Evolutionary conservation across 2,329 filamentous ascomycete genomes (phyloP), one percentile per base, ranked within the genome.

Genomic region (Alternaria viburni): DNA sequence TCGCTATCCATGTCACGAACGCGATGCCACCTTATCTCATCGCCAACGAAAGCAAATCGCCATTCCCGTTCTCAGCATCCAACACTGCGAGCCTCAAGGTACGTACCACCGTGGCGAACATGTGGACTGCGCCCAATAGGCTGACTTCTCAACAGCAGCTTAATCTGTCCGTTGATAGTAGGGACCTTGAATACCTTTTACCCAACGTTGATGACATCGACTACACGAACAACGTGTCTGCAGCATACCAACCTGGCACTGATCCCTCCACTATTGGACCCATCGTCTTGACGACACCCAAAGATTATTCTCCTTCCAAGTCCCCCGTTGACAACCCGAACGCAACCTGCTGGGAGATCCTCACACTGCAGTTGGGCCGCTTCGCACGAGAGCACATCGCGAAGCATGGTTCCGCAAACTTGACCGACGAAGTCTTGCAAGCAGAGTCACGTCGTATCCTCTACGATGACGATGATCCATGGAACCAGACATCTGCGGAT

Each of bases 1-100:
- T 85, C 11, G 83, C 83, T 7, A 79, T 82, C 5, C 80, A 82
- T 46, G 83, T 86, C 56, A 83, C 81, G 3, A 84, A 83, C 59
- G 83, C 83, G 4, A 85, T 86, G 83, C 83, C 83, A 13, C 83
- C 83, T 5, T 85, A 85, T 62, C 77, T 85, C 9, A 85, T 86
- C 46, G 83, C 82, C 25, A 81, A 83, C 36, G 83, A 86, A 66
- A 78, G 78, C 54, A 80, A 79, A 58, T 81, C 79, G 23, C 82
- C 82, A 0, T 79, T 81, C 54, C 83, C 83, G 0, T 85, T 85
- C 70, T 82, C 80, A n/a, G 83, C 83, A 0, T 80, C 78, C 43
- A 79, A 80, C 46, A 68, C 69, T 0, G 63, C 73, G 5, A 78
- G 74, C 17, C 65, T 79, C 59, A 74, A 71, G 66, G 74, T 76